These are phyloP conservation scores for Coemansia sp. DNA, from an alignment of 192 early-diverging fungal species.

Conservation along the genomic window DNA sequence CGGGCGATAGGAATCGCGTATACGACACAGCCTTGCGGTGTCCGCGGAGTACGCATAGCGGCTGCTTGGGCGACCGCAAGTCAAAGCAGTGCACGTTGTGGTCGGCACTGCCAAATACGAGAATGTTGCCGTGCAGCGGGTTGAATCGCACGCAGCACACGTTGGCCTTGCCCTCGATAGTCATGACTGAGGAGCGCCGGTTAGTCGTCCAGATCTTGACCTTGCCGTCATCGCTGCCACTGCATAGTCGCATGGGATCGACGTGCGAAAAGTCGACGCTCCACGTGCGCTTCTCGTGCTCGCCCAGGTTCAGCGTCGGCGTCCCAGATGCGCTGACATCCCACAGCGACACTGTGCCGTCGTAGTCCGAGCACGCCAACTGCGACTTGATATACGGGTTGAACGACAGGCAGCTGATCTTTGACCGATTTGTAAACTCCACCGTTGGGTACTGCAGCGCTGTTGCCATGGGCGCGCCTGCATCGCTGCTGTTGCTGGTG, in stretches of 20 bases:
- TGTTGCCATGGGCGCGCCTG: constrained; percentile 29
- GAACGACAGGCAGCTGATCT: constrained; percentile 95
- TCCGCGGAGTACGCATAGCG: constrained; percentile 77
- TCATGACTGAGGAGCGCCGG: constrained; percentile 70
- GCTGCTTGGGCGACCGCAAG: constrained; percentile 69
- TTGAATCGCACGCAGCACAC: constrained; percentile 95
- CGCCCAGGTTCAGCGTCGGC: constrained; percentile 68
- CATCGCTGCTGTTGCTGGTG: constrained; percentile 23
- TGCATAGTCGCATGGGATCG: constrained; percentile 81
- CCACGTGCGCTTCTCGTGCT: constrained; percentile 95
- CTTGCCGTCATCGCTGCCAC: constrained; percentile 91
- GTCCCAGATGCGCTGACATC: constrained; percentile 70
- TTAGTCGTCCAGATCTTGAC: constrained; percentile 93
- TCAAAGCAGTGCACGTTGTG: constrained; percentile 95
- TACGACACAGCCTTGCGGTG: constrained; percentile 96
- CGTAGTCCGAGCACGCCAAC: constrained; percentile 91
- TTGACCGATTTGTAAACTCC: constrained; percentile 78
- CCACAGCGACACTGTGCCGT: constrained; percentile 90
- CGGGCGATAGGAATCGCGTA: constrained; percentile 79
- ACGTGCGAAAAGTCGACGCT: constrained; percentile 82
- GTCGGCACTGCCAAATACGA: constrained; percentile 93
- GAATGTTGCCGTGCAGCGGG: constrained; percentile 69
- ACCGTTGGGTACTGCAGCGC: constrained; percentile 77
- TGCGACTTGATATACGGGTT: constrained; percentile 86
- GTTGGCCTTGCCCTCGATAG: constrained; percentile 85